These are phyloP conservation scores for Bacidia rubella DNA, from an alignment of 495 filamentous ascomycete genomes.

Conservation along the genomic window DNA sequence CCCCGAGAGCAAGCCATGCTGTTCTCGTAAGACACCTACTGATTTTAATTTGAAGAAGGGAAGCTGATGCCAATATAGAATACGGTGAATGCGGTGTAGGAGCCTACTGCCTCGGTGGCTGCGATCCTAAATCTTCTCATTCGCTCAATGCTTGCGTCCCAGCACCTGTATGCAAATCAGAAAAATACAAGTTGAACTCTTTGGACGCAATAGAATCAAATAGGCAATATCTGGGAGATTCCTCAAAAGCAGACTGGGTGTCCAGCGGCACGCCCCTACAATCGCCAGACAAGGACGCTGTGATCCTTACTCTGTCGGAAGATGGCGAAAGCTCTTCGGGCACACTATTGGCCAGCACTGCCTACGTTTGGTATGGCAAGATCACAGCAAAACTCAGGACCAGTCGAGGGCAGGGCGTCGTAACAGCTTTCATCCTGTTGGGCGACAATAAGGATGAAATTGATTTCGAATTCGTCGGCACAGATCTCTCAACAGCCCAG, in stretches of 20 bases:
- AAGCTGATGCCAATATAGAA: conserved; percentile 37
- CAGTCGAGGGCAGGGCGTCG: conserved; percentile 70
- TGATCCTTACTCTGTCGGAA: conserved; percentile 77
- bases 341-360: conserved; percentile 75
- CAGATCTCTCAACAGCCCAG: conserved; percentile 62
- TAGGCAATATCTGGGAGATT: conserved; percentile 72
- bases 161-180: conserved; percentile 63
- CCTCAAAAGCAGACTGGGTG: conserved; percentile 71
- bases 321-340: conserved; percentile 50
- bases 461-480: conserved; percentile 88
- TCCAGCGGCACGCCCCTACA: conserved; percentile 59
- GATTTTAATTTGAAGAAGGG: not conserved
- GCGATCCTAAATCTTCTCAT: conserved; percentile 73
- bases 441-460: conserved; percentile 96
- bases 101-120: conserved; percentile 91
- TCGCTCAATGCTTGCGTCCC: conserved; percentile 77
- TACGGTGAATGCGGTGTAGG: conserved; percentile 90
- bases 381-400: conserved; percentile 79
- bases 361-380: conserved; percentile 96
- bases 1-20: conserved; percentile 68
- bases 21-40: conserved; percentile 52
- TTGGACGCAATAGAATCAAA: conserved; percentile 56
- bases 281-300: conserved; percentile 35
- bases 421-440: conserved; percentile 90
- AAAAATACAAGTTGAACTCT: conserved; percentile 55